Conservation (phyloP, 108 stramenopile genomes). For the Phaeodactylum tricornutum region DNA sequence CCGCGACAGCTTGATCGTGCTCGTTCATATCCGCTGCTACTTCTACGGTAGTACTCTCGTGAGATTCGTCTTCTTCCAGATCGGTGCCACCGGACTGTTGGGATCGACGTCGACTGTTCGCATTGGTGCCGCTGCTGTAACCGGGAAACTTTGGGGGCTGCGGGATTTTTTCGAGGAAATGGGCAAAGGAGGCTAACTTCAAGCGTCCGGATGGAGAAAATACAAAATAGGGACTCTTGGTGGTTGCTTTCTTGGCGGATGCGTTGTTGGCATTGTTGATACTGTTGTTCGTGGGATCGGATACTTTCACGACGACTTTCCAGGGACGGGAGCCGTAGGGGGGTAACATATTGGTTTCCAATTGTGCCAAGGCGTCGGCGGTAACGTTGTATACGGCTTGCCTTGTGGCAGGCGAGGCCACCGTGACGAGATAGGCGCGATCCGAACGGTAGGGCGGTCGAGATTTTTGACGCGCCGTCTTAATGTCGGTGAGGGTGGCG, state of each 20-base stretch:
- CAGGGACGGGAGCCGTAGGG: constrained; percentile 68
- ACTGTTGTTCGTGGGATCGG: constrained; percentile 15
- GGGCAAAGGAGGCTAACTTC: constrained; percentile 58
- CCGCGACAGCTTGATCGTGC: neutral
- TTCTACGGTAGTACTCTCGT: neutral
- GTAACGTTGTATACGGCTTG: constrained; percentile 47
- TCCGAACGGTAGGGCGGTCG: no score
- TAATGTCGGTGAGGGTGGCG: no score
- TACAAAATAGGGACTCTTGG: constrained; percentile 27
- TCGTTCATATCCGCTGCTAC: neutral
- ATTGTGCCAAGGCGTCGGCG: constrained; percentile 24
- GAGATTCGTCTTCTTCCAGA: neutral
- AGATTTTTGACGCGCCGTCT: no score
- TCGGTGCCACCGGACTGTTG: neutral
- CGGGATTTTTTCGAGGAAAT: constrained; percentile 42
- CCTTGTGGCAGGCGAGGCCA: constrained; percentile 14
- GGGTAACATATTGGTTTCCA: constrained; percentile 33
- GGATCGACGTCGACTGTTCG: neutral
- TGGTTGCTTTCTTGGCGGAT: constrained; percentile 10
- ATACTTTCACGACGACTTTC: constrained; percentile 28
- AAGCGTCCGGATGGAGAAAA: constrained; percentile 26
- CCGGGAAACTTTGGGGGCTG: constrained; percentile 23
- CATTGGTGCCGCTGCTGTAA: neutral
- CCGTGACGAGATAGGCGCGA: constrained; percentile 15
- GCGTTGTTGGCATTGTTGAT: neutral